These are phyloP conservation scores for Fusarium sp. DNA, from an alignment of 2,329 filamentous ascomycete genomes.

Conservation along the genomic window DNA sequence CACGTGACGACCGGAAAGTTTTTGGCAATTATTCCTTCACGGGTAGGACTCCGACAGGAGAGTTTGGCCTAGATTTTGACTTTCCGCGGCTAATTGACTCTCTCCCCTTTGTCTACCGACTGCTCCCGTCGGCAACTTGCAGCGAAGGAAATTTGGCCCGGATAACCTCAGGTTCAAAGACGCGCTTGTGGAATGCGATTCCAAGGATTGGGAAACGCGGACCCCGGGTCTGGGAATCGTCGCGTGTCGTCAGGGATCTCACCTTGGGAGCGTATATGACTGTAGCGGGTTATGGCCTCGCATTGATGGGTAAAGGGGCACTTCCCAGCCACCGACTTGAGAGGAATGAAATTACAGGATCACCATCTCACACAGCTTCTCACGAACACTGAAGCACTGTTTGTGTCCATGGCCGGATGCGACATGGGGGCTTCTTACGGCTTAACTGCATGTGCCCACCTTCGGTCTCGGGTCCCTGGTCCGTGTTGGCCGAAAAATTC, in stretches of 20 bases:
- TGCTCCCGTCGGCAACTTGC: not conserved
- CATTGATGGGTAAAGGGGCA: constrained; percentile 5
- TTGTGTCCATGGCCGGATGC: constrained; percentile 16
- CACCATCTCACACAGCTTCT: not conserved
- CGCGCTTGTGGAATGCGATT: constrained; percentile 2
- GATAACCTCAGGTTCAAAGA: not conserved
- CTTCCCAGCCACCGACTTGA: constrained; percentile 18
- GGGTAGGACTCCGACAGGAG: not conserved
- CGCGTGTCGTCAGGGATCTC: constrained; percentile 37
- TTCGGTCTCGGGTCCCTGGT: constrained; percentile 23
- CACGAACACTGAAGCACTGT: not conserved
- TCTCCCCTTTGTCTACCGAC: not conserved
- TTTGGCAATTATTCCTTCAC: not conserved
- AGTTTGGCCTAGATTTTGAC: not conserved
- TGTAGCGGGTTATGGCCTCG: constrained; percentile 14
- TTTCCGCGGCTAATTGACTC: not conserved
- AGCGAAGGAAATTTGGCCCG: not conserved
- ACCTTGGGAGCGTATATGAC: not conserved
- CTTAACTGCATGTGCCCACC: constrained; percentile 25
- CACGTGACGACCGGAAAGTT: constrained; percentile 14
- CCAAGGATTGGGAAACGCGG: constrained; percentile 22
- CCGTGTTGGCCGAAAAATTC: constrained; percentile 19
- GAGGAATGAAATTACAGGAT: not conserved
- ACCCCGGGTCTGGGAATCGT: constrained; percentile 27
- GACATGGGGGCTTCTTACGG: not conserved